Evolutionary conservation across 106 monocot species (phyloP).

Genomic region (Xerophyta viscosa): DNA sequence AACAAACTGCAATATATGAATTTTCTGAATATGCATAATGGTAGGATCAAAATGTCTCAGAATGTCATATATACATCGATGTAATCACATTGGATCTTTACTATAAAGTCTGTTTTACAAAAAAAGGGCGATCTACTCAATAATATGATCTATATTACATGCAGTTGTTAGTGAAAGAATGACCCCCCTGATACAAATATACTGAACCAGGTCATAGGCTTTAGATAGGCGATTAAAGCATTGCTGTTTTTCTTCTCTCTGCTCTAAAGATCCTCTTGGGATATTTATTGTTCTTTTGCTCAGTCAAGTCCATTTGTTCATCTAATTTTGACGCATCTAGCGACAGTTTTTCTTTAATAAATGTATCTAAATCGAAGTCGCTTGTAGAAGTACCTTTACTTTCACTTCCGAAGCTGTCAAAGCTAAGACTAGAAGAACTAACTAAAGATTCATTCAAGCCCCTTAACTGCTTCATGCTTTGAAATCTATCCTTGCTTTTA

Average conservation of each 20-base stretch:
- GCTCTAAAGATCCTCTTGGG: conserved; percentile 33
- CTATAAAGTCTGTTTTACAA: no score
- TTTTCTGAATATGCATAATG: no score
- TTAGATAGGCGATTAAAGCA: no score
- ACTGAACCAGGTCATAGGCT: no score
- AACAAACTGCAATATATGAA: no score
- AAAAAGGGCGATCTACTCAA: no score
- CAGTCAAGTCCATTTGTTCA: conserved; percentile 18
- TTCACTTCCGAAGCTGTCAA: not conserved
- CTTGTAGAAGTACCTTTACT: not conserved
- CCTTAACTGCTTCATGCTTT: conserved; percentile 11
- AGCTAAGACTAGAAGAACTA: not conserved
- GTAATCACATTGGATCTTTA: no score
- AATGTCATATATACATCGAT: no score
- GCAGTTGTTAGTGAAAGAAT: no score
- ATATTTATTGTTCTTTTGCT: conserved; percentile 17
- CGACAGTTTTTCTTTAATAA: conserved; percentile 51
- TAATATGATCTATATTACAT: no score
- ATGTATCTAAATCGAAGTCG: conserved; percentile 77
- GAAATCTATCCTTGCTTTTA: conserved; percentile 17
- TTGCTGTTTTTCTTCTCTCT: conserved; percentile 21
- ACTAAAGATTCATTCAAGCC: conserved; percentile 5
- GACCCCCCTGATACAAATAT: no score
- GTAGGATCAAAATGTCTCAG: no score
- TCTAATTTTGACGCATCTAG: conserved; percentile 59